These are phyloP conservation scores for Rhodotorula sp. DNA, from an alignment of 1,284 basidiomycete genomes.

Conservation along the genomic window DNA sequence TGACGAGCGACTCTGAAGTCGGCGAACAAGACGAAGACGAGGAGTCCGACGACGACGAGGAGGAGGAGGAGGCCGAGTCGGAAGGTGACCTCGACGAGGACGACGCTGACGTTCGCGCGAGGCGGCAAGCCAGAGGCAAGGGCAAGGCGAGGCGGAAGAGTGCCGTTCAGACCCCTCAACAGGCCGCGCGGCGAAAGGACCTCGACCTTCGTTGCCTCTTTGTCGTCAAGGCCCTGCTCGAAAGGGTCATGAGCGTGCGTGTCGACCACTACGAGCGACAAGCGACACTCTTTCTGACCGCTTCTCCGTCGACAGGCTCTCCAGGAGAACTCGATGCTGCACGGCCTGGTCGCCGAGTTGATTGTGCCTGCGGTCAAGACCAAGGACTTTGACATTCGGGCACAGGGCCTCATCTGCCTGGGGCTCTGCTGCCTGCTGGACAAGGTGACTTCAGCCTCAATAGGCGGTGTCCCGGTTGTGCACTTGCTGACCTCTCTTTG, in stretches of 20 bases:
- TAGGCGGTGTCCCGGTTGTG: too few species aligned
- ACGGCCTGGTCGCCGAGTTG: conserved; percentile 83
- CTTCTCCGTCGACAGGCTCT: conserved; percentile 59
- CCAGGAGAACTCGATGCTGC: conserved; percentile 89
- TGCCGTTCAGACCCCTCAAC: conserved; percentile 52
- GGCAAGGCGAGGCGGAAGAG: conserved; percentile 25
- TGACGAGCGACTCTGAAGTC: conserved; percentile 41
- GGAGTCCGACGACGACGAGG: conserved; percentile 49
- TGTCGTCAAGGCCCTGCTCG: conserved; percentile 86
- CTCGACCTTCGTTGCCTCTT: conserved; percentile 78
- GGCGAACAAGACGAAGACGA: conserved; percentile 52
- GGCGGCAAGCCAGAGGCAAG: conserved; percentile 13
- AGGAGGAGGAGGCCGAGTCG: conserved; percentile 9
- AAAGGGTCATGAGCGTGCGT: conserved; percentile 81
- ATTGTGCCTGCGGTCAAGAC: conserved; percentile 86
- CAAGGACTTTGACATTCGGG: conserved; percentile 77
- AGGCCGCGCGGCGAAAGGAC: conserved; percentile 62
- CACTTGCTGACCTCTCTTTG: too few species aligned
- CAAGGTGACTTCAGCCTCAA: too few species aligned
- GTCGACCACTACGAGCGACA: background rate
- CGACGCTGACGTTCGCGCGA: conserved; percentile 8
- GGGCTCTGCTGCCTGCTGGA: conserved; percentile 91
- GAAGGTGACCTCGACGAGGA: conserved; percentile 18
- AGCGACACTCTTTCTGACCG: too few species aligned
- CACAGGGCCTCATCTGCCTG: conserved; percentile 79